Evolutionary conservation across 1,284 basidiomycete genomes (phyloP).

Genomic region (Athelia psychrophila): DNA sequence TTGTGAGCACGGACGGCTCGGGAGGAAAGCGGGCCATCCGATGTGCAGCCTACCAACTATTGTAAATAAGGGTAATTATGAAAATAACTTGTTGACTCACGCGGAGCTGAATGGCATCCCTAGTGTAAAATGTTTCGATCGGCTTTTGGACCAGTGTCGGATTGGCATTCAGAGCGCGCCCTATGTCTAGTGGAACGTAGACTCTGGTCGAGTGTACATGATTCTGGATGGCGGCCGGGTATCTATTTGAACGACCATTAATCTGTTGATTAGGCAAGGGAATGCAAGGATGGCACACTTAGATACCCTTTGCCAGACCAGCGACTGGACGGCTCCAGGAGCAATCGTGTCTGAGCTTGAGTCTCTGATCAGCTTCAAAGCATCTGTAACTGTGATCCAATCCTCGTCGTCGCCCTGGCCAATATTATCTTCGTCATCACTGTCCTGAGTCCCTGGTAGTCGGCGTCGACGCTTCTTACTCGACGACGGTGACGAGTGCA

Average conservation of each 20-base stretch:
- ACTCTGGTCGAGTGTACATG: constrained; percentile 83
- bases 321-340: constrained; percentile 52
- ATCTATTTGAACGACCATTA: constrained; percentile 40
- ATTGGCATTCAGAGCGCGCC: constrained; percentile 61
- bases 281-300: constrained; percentile 38
- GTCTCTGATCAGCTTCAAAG: constrained; percentile 63
- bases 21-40: constrained; percentile 89
- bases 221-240: constrained; percentile 63
- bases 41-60: constrained; percentile 62
- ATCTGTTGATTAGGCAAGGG: constrained; percentile 8
- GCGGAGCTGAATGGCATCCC: constrained; percentile 84
- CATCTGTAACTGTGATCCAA: constrained; percentile 61
- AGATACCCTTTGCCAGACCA: constrained; percentile 66
- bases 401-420: constrained; percentile 46
- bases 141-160: constrained; percentile 82
- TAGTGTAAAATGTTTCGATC: constrained; percentile 88
- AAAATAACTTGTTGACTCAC: constrained; percentile 41
- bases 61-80: neutral
- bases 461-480: constrained; percentile 48
- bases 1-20: constrained; percentile 52
- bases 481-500: constrained; percentile 63
- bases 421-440: constrained; percentile 45
- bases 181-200: constrained; percentile 78
- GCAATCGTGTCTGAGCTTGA: constrained; percentile 52
- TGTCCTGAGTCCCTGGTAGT: constrained; percentile 21